phyloP scores from a whole-genome alignment of 805 yeast genomes.

The Pichia cabralensis region DNA sequence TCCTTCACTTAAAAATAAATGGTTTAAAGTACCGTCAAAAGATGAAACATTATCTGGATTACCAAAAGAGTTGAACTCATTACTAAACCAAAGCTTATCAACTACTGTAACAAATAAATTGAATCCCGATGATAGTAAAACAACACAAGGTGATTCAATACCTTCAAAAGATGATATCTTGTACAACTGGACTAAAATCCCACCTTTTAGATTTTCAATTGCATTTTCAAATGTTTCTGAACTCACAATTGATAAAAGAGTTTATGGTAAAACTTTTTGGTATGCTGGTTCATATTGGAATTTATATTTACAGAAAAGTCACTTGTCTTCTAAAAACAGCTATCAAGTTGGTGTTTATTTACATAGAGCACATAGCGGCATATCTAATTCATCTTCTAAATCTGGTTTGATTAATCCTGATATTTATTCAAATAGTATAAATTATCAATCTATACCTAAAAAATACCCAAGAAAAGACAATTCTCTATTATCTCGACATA shows the following conservation, averaged over 20 bases:
- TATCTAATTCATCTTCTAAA: slow-evolving; percentile 28
- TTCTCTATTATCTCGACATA: too few species aligned
- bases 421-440: slow-evolving; percentile 21
- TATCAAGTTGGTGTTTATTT: slow-evolving; percentile 48
- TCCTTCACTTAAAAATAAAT: slow-evolving; percentile 20
- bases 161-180: slow-evolving; percentile 12
- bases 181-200: slow-evolving; percentile 33
- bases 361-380: slow-evolving; percentile 34
- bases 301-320: slow-evolving; percentile 40
- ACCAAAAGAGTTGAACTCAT: slow-evolving; percentile 27
- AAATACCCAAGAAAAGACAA: slow-evolving; percentile 3
- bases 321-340: slow-evolving; percentile 29
- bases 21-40: slow-evolving; percentile 34
- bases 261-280: slow-evolving; percentile 44
- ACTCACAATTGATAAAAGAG: slow-evolving; percentile 35
- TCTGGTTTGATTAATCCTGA: slow-evolving; percentile 33
- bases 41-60: slow-evolving; percentile 40
- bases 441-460: slow-evolving; percentile 19
- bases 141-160: slow-evolving; percentile 16
- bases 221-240: slow-evolving; percentile 40
- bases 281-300: slow-evolving; percentile 58
- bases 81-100: slow-evolving; percentile 7
- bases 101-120: not conserved
- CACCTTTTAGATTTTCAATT: slow-evolving; percentile 46
- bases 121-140: slow-evolving; percentile 16